Percentiles rank a stretch among this genome's conserved stretches.
Conservation (phyloP, 2,329 filamentous ascomycete genomes). For the Ceratocystis cacaofunesta region DNA sequence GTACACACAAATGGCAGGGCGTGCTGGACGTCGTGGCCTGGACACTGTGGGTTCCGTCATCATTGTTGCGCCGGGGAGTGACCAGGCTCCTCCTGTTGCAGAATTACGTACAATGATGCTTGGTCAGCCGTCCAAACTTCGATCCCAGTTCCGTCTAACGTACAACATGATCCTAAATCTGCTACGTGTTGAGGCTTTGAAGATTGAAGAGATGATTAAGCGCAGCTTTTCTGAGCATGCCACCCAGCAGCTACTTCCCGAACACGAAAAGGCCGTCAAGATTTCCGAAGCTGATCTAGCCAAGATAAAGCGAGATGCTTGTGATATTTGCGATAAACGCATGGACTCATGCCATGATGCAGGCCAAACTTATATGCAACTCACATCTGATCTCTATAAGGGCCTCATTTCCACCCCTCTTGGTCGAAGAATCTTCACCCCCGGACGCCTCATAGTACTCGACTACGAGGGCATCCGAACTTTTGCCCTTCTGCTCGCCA, state of each 20-base stretch:
- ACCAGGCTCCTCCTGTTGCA: slow-evolving; percentile 74
- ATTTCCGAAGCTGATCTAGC: slow-evolving; percentile 80
- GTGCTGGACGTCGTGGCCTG: slow-evolving; percentile 81
- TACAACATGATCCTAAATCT: slow-evolving; percentile 99
- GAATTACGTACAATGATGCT: slow-evolving; percentile 88
- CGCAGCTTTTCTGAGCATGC: slow-evolving; percentile 97
- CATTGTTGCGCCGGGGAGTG: slow-evolving; percentile 67
- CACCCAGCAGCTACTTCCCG: slow-evolving; percentile 81
- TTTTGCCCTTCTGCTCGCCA: slow-evolving; percentile 62
- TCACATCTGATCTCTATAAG: slow-evolving; percentile 70
- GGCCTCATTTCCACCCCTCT: slow-evolving; percentile 65
- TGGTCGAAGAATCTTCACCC: slow-evolving; percentile 63
- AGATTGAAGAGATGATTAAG: slow-evolving; percentile 99
- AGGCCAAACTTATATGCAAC: slow-evolving; percentile 60
- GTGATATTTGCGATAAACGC: slow-evolving; percentile 64
- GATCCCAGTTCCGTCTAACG: slow-evolving; percentile 89
- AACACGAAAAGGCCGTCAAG: slow-evolving; percentile 90
- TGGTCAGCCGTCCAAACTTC: slow-evolving; percentile 84
- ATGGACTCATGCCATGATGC: slow-evolving; percentile 71
- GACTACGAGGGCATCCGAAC: slow-evolving; percentile 72
- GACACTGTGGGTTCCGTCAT: slow-evolving; percentile 91
- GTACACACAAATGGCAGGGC: slow-evolving; percentile 96
- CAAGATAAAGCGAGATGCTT: slow-evolving; percentile 76
- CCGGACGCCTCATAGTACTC: slow-evolving; percentile 68
- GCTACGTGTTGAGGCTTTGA: slow-evolving; percentile 83